Evolutionary conservation across 495 filamentous ascomycete genomes (phyloP).

Genomic region (Hypoxylon lenormandii): DNA sequence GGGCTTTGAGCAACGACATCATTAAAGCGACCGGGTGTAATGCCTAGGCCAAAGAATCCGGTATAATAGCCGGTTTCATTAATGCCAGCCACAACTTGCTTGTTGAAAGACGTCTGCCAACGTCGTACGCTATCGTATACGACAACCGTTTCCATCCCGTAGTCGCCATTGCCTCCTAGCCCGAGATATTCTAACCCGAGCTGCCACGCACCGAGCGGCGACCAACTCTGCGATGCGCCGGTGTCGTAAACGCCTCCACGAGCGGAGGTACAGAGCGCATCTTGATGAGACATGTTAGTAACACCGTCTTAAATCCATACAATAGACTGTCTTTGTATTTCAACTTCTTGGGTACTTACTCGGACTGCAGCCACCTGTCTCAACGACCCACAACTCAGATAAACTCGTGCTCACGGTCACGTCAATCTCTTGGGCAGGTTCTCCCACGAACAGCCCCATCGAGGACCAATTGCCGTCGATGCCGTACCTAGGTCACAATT

Average conservation of each 20-base stretch:
- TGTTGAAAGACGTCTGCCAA: conserved; percentile 59
- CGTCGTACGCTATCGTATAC: conserved; percentile 58
- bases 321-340: not conserved
- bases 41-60: conserved; percentile 69
- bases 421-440: conserved; percentile 67
- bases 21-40: conserved; percentile 58
- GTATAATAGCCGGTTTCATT: conserved; percentile 68
- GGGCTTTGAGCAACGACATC: conserved; percentile 52
- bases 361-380: conserved; percentile 61
- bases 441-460: conserved; percentile 67
- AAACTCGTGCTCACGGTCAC: conserved; percentile 68
- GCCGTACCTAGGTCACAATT: conserved; percentile 58
- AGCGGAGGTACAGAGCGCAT: conserved; percentile 55
- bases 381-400: conserved; percentile 69
- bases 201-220: conserved; percentile 65
- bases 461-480: conserved; percentile 66
- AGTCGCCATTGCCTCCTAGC: conserved; percentile 66
- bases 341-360: conserved; percentile 52
- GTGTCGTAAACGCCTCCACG: conserved; percentile 68
- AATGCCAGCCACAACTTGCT: conserved; percentile 65
- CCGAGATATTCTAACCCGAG: conserved; percentile 67
- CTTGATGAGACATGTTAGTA: conserved; percentile 48
- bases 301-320: not conserved
- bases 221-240: conserved; percentile 67
- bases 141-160: conserved; percentile 68